Evolutionary conservation across 495 filamentous ascomycete genomes (phyloP).

Genomic region (Pyrenopolyporus hunteri): DNA sequence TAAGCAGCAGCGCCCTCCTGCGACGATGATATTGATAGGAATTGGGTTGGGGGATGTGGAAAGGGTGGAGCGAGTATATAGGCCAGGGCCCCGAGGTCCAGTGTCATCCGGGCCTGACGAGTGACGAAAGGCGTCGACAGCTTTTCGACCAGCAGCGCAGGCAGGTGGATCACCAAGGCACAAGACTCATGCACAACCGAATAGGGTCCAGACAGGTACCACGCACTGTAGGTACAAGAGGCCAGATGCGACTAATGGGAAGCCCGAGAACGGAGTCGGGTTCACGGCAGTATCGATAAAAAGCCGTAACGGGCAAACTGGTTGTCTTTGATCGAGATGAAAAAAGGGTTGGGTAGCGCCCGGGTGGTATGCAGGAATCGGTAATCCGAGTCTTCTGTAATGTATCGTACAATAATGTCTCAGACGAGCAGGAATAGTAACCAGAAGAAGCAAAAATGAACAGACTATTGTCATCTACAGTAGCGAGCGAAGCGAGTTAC

Average conservation of each 20-base stretch:
- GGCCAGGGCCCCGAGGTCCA: constrained; percentile 34
- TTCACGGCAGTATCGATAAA: constrained; percentile 25
- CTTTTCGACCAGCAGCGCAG: constrained; percentile 28
- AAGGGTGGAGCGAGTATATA: constrained; percentile 44
- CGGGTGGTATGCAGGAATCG: constrained; percentile 12
- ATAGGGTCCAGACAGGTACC: constrained; percentile 28
- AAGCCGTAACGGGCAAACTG: constrained; percentile 12
- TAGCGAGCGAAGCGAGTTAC: constrained; percentile 14
- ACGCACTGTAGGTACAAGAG: constrained; percentile 37
- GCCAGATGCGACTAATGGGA: not conserved
- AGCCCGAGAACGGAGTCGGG: constrained; percentile 18
- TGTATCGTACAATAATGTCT: no score
- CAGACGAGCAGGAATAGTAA: no score
- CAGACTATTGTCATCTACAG: no score
- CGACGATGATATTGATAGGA: constrained; percentile 41
- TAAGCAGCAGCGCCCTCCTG: constrained; percentile 64
- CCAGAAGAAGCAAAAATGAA: no score
- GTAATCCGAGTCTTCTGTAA: no score
- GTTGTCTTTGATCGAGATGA: not conserved
- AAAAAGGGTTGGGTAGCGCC: not conserved
- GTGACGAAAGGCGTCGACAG: constrained; percentile 37
- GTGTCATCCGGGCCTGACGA: constrained; percentile 35
- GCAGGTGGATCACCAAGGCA: constrained; percentile 35
- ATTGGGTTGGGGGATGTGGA: constrained; percentile 38
- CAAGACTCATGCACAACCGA: constrained; percentile 38